Evolutionary conservation across 495 filamentous ascomycete species (phyloP), one percentile per base, ranked within the genome.

Genomic region (Aspergillus saccharolyticus): DNA sequence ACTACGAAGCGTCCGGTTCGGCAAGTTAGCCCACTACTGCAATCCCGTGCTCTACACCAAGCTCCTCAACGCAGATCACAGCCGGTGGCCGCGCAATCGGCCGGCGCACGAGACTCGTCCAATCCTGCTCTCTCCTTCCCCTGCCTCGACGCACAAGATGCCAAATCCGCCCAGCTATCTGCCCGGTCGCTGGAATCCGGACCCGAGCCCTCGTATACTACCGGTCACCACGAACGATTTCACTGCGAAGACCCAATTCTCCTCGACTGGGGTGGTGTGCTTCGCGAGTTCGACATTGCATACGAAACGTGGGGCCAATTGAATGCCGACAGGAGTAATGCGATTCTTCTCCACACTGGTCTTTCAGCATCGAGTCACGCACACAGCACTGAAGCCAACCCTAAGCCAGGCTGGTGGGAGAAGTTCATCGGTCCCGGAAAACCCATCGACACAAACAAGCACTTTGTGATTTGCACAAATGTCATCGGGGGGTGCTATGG

Each of bases 391-490:
- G 76, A 78, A 39, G 78, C 74, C 15, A 99, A 97, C 69, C 83
- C 89, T 0, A 89, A 96, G 69, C 85, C 89, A 0, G 94, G 94
- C 0, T 99, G 94, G 94, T 99, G 94, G 94, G 95, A 99, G 76
- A 96, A 89, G 70, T 99, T 99, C 70, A 97, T 99, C 61, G 94
- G 94, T 0, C 89, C 95, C 0, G 91, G 90, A 0, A 79, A 80
- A 28, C 85, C 91, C 19, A 70, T 99, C 7, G 90, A 99, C 70
- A 99, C 95, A 2, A 70, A 93, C 64, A 93, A 90, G 66, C 96
- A 95, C 74, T 88, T 87, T 67, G 73, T 99, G 49, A 90, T 99
- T 59, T 99, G 94, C 72, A 97, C 95, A 9, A 99, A 99, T 69
- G 90, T 97, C 16, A 80, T 99, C 33, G 94, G 95, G 20, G 90